Evolutionary conservation across 2,329 filamentous ascomycete species (phyloP).

Genomic region (Cladosporium halotolerans): DNA sequence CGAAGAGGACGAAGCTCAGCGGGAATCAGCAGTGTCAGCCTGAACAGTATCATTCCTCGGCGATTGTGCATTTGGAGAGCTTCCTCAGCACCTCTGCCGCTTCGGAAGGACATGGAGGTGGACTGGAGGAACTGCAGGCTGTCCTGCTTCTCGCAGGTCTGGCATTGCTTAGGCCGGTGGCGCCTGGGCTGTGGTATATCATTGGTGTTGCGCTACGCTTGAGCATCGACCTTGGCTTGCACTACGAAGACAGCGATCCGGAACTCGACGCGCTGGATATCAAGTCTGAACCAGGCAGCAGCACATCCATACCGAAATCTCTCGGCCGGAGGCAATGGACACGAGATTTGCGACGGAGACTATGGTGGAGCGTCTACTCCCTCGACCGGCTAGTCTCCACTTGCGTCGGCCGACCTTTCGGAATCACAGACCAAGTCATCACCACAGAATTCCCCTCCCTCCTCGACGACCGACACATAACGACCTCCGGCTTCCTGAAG

Average conservation of each 20-base stretch:
- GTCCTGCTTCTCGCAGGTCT: slow-evolving; percentile 86
- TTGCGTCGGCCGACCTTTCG: slow-evolving; percentile 87
- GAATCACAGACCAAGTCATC: slow-evolving; percentile 91
- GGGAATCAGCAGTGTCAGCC: slow-evolving; percentile 60
- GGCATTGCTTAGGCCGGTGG: slow-evolving; percentile 81
- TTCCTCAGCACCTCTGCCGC: slow-evolving; percentile 65
- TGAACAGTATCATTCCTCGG: slow-evolving; percentile 93
- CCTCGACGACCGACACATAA: slow-evolving; percentile 84
- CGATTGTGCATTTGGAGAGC: slow-evolving; percentile 82
- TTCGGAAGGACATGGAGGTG: slow-evolving; percentile 69
- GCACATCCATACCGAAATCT: slow-evolving; percentile 37
- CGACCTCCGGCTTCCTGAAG: slow-evolving; percentile 64
- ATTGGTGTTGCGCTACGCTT: slow-evolving; percentile 86
- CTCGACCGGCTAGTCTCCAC: slow-evolving; percentile 91
- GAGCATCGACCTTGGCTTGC: slow-evolving; percentile 83
- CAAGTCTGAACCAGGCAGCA: slow-evolving; percentile 14
- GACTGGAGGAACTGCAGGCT: slow-evolving; percentile 87
- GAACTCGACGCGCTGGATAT: slow-evolving; percentile 43
- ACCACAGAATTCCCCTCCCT: slow-evolving; percentile 91
- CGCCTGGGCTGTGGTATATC: slow-evolving; percentile 94
- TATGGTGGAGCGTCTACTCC: slow-evolving; percentile 98
- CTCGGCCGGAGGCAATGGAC: slow-evolving; percentile 71
- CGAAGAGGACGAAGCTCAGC: slow-evolving; percentile 45
- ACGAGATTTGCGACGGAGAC: slow-evolving; percentile 73
- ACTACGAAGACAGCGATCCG: slow-evolving; percentile 74